Evolutionary conservation across 75 land plant genomes (phyloP).

Genomic region (Larix kaempferi): DNA sequence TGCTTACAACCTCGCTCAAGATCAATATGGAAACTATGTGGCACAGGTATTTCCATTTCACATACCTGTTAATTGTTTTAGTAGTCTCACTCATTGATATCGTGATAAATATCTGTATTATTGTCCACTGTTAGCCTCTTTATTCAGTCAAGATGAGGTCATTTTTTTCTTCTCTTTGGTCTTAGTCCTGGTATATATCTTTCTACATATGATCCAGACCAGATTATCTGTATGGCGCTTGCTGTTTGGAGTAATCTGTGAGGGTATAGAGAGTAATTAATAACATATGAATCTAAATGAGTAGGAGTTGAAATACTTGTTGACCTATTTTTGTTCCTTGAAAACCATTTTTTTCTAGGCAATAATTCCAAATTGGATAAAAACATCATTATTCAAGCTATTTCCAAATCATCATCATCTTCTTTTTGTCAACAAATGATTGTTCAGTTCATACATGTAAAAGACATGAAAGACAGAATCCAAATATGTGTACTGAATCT

Average conservation of each 20-base stretch:
- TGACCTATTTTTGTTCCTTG: not conserved
- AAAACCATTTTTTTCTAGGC: not conserved
- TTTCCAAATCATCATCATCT: too few relatives aligned
- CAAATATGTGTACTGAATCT: too few relatives aligned
- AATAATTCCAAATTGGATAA: not conserved
- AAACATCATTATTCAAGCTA: not conserved
- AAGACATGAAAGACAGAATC: too few relatives aligned
- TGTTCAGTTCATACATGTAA: too few relatives aligned
- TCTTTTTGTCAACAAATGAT: too few relatives aligned
- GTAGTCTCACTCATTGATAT: not conserved
- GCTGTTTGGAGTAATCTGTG: not conserved
- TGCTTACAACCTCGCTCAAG: constrained; percentile 78
- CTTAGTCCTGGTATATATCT: not conserved
- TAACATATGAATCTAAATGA: not conserved
- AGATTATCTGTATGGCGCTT: not conserved
- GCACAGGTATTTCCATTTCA: constrained; percentile 62
- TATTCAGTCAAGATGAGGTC: not conserved
- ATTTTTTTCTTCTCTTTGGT: not conserved
- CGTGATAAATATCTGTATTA: not conserved
- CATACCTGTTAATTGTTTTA: not conserved
- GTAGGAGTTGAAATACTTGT: not conserved
- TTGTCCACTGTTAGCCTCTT: not conserved
- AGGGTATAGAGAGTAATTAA: not conserved
- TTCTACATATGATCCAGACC: not conserved
- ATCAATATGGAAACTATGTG: constrained; percentile 99